Percentiles rank a stretch among this genome's conserved stretches.
Conservation (phyloP, 2,329 filamentous ascomycete species). For the Whalleya microplaca region DNA sequence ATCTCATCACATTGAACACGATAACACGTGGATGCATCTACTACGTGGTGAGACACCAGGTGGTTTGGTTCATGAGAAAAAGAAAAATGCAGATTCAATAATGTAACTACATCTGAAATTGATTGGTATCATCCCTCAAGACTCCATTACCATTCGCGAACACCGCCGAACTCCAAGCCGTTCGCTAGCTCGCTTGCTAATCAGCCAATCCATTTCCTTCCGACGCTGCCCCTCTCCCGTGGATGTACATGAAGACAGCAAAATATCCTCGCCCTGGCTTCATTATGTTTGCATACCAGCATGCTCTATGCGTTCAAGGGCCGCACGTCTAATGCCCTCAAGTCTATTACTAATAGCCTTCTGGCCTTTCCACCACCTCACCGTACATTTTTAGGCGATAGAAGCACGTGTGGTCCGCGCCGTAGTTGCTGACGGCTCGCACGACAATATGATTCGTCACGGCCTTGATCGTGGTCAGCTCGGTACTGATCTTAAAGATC, state of each 20-base stretch:
- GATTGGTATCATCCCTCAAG: slow-evolving; percentile 31
- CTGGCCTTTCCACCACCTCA: slow-evolving; percentile 34
- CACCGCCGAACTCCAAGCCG: neutral
- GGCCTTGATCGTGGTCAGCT: slow-evolving; percentile 52
- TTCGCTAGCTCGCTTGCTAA: neutral
- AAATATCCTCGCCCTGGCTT: neutral
- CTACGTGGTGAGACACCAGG: neutral
- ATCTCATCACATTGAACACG: neutral
- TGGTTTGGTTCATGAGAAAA: slow-evolving; percentile 1
- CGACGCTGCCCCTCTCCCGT: slow-evolving; percentile 1
- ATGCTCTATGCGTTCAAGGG: neutral
- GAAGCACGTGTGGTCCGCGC: slow-evolving; percentile 66
- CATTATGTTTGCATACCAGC: neutral
- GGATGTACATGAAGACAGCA: neutral
- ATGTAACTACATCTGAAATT: slow-evolving; percentile 19
- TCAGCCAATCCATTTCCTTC: neutral
- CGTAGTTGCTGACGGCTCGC: slow-evolving; percentile 62
- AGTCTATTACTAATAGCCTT: neutral
- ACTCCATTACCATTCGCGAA: slow-evolving; percentile 9
- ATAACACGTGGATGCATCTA: neutral
- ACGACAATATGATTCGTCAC: slow-evolving; percentile 58
- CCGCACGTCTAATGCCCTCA: neutral
- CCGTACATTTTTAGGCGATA: slow-evolving; percentile 66
- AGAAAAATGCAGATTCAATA: slow-evolving; percentile 17
- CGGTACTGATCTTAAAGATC: slow-evolving; percentile 55